Evolutionary conservation across 2,329 filamentous ascomycete species (phyloP), one percentile per base, ranked within the genome.

Genomic region (Arthrobotrys sinensis): DNA sequence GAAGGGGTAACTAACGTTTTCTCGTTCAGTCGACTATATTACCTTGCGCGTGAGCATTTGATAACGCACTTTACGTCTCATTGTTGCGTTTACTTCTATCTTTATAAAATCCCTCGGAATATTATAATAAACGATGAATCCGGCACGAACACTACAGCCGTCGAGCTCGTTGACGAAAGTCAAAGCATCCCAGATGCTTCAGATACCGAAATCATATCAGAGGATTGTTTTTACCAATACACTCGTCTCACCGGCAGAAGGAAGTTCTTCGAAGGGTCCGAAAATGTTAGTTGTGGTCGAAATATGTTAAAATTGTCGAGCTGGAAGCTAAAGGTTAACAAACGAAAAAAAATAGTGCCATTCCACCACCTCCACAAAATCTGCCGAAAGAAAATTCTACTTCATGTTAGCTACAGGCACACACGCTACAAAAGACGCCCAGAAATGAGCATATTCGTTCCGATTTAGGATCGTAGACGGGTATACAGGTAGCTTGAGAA

Each of bases 81-180:
- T 24, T 7, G 45, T 16, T 53, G 34, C 16, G 14, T 16, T 16
- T 34, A 50, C 14, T n/a, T 16, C 50, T 16, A 53, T 12, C 28
- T 53, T 28, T 28, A 28, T 28, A 28, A 38, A 8, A 38, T 12
- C 36, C 36, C 36, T 10, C 36, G 36, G 36, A 38, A 38, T 38
- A 8, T 10, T 3, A 38, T 10, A 38, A 1, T 34, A 21, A 5
- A 57, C 43, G 7, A 60, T 60, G 55, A 60, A 60, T 11, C 34
- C 55, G 21, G 55, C 55, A 60, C 36, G 55, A 43, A 60, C 55
- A n/a, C 19, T 60, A 60, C 55, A 60, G 8, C 55, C 55, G n/a
- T 24, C 55, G 8, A 60, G 55, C 16, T 60, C 55, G 11, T 60
- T 60, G 36, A 43, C 34, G 10, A 60, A 60, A 4, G 55, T 60